Conservation (phyloP, 768 basidiomycete genomes). For the Mrakia blollopis region DNA sequence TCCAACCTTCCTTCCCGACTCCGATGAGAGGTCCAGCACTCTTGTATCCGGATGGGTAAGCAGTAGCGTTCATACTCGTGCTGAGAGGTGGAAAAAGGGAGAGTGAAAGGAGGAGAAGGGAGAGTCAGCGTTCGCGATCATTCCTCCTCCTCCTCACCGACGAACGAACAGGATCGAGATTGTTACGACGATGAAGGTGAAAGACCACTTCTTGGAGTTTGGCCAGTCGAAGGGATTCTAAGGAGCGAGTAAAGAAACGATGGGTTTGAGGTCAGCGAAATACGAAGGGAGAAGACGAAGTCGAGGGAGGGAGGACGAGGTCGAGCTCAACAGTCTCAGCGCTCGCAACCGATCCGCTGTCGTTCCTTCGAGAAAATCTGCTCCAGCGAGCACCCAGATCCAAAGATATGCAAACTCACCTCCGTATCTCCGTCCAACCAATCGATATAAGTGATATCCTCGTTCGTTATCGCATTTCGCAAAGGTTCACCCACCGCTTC, state of each 20-base stretch:
- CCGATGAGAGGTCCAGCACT: not conserved
- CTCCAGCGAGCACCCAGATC: too few relatives aligned
- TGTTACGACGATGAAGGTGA: conserved; percentile 28
- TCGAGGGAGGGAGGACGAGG: too few relatives aligned
- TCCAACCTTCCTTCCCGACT: conserved; percentile 1
- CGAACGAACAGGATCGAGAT: too few relatives aligned
- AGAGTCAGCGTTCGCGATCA: too few relatives aligned
- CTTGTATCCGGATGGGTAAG: conserved; percentile 16
- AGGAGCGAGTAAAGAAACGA: not conserved
- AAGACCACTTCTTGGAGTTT: conserved; percentile 35
- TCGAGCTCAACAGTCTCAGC: not conserved
- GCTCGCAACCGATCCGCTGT: too few relatives aligned
- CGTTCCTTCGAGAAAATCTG: too few relatives aligned
- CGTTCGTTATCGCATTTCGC: conserved; percentile 20
- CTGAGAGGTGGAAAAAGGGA: not conserved
- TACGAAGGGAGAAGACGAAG: too few relatives aligned
- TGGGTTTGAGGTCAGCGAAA: not conserved
- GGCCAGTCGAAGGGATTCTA: conserved; percentile 44
- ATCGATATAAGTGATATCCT: conserved; percentile 40
- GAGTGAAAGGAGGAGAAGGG: not conserved
- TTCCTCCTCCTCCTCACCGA: too few relatives aligned
- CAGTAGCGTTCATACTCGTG: conserved; percentile 25
- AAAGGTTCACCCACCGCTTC: conserved; percentile 19
- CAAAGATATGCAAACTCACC: conserved; percentile 31
- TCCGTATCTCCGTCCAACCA: conserved; percentile 39